phyloP scores from a whole-genome alignment of 2,329 filamentous ascomycete species.

The Microcyclosporella mali region DNA sequence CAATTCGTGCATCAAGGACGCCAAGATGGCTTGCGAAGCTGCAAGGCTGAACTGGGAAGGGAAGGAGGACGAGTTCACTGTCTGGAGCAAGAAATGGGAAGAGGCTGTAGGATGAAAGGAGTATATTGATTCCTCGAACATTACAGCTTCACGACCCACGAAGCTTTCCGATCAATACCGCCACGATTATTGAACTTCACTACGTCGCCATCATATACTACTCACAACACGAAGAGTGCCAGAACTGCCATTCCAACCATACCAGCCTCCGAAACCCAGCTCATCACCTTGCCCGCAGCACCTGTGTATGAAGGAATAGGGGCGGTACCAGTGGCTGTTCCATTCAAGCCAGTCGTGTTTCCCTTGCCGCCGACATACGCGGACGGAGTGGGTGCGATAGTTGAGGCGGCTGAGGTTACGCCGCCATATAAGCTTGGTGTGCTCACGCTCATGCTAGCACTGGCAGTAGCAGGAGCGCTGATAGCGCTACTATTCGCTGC shows the following conservation, averaged over 20 bases:
- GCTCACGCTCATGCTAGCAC: constrained; percentile 5
- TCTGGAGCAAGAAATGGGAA: constrained; percentile 61
- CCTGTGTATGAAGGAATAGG: background rate
- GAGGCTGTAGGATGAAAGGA: constrained; percentile 26
- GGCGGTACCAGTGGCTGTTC: background rate
- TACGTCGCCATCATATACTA: background rate
- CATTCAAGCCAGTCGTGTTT: background rate
- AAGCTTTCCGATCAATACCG: background rate
- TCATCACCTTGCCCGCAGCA: background rate
- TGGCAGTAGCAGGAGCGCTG: constrained; percentile 8
- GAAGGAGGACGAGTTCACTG: constrained; percentile 66
- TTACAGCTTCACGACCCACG: too few species aligned
- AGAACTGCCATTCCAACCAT: background rate
- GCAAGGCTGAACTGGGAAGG: constrained; percentile 58
- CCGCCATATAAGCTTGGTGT: background rate
- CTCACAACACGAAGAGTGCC: background rate
- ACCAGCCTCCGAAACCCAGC: background rate
- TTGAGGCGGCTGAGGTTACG: background rate
- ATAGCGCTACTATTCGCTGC: constrained; percentile 13
- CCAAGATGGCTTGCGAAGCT: constrained; percentile 51
- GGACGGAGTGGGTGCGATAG: background rate
- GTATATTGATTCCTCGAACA: background rate
- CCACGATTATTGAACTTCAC: background rate
- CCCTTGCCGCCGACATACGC: constrained; percentile 1
- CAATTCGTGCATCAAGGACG: constrained; percentile 55